Evolutionary conservation across 148 eudicot genomes (phyloP).

Genomic region (Persicaria maculosa): DNA sequence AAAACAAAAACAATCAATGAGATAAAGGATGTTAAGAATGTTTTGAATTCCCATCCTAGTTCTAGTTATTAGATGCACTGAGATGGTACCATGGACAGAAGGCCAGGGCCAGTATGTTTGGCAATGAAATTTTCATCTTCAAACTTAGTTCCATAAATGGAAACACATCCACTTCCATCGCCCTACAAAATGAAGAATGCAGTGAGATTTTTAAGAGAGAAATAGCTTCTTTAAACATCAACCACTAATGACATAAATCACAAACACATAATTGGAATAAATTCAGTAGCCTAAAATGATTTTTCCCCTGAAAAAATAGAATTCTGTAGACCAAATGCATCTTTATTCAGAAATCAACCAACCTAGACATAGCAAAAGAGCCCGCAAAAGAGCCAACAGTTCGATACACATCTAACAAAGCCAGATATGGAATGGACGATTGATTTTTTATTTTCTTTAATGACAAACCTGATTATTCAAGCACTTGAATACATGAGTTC

Average conservation of each 20-base stretch:
- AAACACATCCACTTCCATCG: constrained; percentile 16
- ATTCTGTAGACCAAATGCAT: background rate
- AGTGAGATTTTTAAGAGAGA: constrained; percentile 14
- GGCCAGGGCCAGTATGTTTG: constrained; percentile 94
- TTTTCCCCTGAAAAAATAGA: background rate
- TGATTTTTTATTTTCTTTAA: too few species aligned
- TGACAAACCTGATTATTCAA: too few species aligned
- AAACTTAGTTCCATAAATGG: constrained; percentile 70
- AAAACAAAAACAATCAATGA: constrained; percentile 5
- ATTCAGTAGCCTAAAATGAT: background rate
- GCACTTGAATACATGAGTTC: too few species aligned
- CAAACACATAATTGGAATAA: background rate
- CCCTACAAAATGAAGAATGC: constrained; percentile 40
- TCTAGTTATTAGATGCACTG: too few species aligned
- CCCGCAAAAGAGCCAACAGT: too few species aligned
- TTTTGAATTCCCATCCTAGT: background rate
- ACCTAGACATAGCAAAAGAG: too few species aligned
- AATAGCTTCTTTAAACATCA: background rate
- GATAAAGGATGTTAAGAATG: background rate
- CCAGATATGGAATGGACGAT: too few species aligned
- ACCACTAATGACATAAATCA: background rate
- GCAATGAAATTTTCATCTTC: constrained; percentile 96
- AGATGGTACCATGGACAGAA: too few species aligned
- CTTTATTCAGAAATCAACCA: background rate
- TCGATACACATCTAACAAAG: too few species aligned